A percentile compares a stretch with the other conserved stretches of the same genome.
These are phyloP conservation scores for Tephrocybe sp. DNA, from an alignment of 768 basidiomycete genomes.

Conservation along the genomic window DNA sequence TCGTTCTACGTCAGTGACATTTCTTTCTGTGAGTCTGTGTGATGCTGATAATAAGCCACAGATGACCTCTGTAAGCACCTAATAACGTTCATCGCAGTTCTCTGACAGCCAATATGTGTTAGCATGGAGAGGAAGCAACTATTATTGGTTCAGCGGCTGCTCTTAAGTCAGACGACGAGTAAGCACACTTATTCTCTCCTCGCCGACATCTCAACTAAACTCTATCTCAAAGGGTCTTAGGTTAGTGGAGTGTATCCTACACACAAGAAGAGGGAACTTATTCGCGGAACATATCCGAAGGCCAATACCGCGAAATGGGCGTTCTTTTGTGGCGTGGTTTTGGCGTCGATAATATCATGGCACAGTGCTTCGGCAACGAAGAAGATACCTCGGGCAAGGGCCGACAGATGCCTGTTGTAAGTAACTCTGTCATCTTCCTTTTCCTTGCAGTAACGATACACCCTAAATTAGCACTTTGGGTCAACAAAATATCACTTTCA, in stretches of 20 bases:
- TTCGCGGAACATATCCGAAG: conserved; percentile 32
- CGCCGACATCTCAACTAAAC: background rate
- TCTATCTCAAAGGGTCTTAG: conserved; percentile 62
- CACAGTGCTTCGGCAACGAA: conserved; percentile 87
- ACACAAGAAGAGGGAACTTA: background rate
- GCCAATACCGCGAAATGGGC: conserved; percentile 92
- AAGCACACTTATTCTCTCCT: conserved; percentile 25
- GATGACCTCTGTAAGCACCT: conserved; percentile 68
- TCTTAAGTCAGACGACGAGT: conserved; percentile 84
- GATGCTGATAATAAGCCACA: conserved; percentile 25
- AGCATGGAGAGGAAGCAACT: conserved; percentile 92
- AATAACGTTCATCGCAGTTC: conserved; percentile 2
- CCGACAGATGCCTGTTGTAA: conserved; percentile 90
- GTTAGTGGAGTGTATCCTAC: conserved; percentile 31
- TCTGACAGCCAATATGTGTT: conserved; percentile 8
- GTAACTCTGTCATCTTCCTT: conserved; percentile 16
- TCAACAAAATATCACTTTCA: conserved; percentile 85
- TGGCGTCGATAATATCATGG: conserved; percentile 78
- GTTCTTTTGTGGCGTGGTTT: conserved; percentile 90
- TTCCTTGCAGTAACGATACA: conserved; percentile 8
- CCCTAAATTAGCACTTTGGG: conserved; percentile 78
- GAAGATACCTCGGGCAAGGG: conserved; percentile 83
- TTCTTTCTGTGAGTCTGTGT: background rate
- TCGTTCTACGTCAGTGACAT: conserved; percentile 73
- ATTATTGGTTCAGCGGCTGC: conserved; percentile 89